Percentiles rank a stretch among this genome's conserved stretches.
phyloP scores from a whole-genome alignment of 2,329 filamentous ascomycete species.

The Metarhizium sp. region DNA sequence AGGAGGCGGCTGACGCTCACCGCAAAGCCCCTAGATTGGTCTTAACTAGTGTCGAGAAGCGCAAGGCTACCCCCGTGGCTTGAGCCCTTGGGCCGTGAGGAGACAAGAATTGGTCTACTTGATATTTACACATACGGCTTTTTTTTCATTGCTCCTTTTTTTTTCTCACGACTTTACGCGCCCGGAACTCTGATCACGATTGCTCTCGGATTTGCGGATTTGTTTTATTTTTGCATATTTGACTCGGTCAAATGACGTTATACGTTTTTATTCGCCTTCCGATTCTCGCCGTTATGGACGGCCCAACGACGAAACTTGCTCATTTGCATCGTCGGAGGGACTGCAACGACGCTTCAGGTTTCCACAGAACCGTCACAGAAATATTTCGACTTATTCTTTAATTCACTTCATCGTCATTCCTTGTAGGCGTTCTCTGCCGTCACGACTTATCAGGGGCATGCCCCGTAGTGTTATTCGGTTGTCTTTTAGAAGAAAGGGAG shows the following conservation, averaged over 20 bases:
- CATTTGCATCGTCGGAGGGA: background rate
- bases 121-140: slow-evolving; percentile 10
- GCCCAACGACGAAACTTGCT: background rate
- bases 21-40: slow-evolving; percentile 82
- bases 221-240: slow-evolving; percentile 3
- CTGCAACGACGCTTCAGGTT: background rate
- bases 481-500: background rate
- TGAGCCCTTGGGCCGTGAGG: slow-evolving; percentile 8
- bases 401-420: slow-evolving; percentile 31
- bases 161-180: slow-evolving; percentile 27
- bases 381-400: slow-evolving; percentile 9
- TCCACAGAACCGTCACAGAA: background rate
- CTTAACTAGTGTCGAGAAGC: slow-evolving; percentile 82
- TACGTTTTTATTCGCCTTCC: background rate
- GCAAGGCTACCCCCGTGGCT: slow-evolving; percentile 42
- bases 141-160: slow-evolving; percentile 15
- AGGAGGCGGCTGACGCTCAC: slow-evolving; percentile 49
- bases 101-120: background rate
- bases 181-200: slow-evolving; percentile 28
- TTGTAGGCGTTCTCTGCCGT: slow-evolving; percentile 21
- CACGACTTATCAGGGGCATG: slow-evolving; percentile 17
- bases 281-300: background rate
- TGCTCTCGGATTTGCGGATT: slow-evolving; percentile 13
- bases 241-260: background rate
- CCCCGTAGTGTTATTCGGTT: slow-evolving; percentile 1